Evolutionary conservation across 306 rosid species (phyloP), one percentile per base, ranked within the genome.

Genomic region (Erythrophleum fordii): DNA sequence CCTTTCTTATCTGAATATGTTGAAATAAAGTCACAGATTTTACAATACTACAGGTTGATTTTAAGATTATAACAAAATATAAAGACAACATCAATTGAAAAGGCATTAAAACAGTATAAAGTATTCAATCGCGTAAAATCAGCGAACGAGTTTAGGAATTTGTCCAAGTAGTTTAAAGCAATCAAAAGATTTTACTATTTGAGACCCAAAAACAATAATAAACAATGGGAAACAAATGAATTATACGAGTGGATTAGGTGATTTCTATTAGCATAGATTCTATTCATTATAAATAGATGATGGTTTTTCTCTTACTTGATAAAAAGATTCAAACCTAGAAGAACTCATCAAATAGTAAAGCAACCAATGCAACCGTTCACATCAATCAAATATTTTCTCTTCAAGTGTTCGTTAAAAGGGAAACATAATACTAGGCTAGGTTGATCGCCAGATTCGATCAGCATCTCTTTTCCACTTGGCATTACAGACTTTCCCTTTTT

Each of bases 341-440:
- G 29, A 34, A 8, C 1, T 17, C 2, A 17, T 71, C 60, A 49
- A 48, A 49, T 11, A 28, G 4, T 29, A n/a, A 71, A 17, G 28
- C 42, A 48, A n/a, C 45, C 61, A 2, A 71, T 26, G 26, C 26
- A 25, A 56, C 10, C 29, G 55, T 13, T 60, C 67, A 17, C 71
- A 75, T 64, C 26, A 69, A 44, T 44, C 28, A 49, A 51, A 6
- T 73, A 28, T 5, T 52, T 52, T 56, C 52, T 22, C 23, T 12
- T 25, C 29, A 8, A 45, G 34, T 80, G 77, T 59, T 31, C 6
- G 64, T 72, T 48, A 60, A 71, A 78, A 53, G 70, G 55, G 80
- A 55, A 53, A 44, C 84, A 80, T 62, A 26, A 73, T 64, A 8
- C 79, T 51, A 11, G 79, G 67, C 64, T 64, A 72, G 73, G 84